A percentile compares a stretch with the other conserved stretches of the same genome.
These are phyloP conservation scores for Scheffersomyces lignosus DNA, from an alignment of 805 yeast species.

Conservation along the genomic window DNA sequence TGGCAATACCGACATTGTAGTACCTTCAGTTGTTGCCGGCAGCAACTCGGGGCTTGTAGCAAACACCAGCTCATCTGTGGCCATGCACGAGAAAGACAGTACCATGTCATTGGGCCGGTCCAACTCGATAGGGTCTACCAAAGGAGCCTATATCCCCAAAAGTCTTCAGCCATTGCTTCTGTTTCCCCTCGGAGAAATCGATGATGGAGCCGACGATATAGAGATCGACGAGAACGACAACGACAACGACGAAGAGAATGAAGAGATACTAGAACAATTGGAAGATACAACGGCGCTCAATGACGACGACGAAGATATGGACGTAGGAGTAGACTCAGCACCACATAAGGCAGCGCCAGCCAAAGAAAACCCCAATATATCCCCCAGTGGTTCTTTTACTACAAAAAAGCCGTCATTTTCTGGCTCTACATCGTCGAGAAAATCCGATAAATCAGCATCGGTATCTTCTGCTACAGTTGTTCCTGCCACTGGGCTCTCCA, in stretches of 20 bases:
- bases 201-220: background rate
- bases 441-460: background rate
- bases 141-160: constrained; percentile 10
- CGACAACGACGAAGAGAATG: background rate
- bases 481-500: constrained; percentile 12
- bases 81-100: background rate
- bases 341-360: too few relatives aligned
- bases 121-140: background rate
- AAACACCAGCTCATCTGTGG: background rate
- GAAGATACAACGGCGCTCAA: background rate
- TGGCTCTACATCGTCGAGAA: background rate
- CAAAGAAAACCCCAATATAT: too few relatives aligned
- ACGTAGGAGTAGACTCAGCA: too few relatives aligned
- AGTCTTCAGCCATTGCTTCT: constrained; percentile 14
- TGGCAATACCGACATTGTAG: background rate
- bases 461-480: too few relatives aligned
- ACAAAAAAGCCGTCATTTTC: background rate
- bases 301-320: background rate
- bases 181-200: constrained; percentile 8
- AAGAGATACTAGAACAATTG: background rate
- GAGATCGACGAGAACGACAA: background rate
- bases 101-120: too few relatives aligned
- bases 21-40: constrained; percentile 7
- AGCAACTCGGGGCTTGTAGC: background rate
- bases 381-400: too few relatives aligned